Conservation (phyloP, 2,329 filamentous ascomycete species). For the Neurospora crassa region DNA sequence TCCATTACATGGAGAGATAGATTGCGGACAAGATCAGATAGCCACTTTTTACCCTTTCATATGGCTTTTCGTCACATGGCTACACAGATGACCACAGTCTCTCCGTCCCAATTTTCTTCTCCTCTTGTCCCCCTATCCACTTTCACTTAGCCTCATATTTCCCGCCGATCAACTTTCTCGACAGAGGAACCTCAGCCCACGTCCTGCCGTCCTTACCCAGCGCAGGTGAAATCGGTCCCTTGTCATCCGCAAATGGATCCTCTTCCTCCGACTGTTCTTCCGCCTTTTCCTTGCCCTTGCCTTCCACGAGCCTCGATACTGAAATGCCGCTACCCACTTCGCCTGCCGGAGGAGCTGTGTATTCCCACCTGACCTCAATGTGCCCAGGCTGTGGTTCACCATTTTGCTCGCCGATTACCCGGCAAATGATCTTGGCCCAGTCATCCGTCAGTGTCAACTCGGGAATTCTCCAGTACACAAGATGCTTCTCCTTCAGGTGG, state of each 20-base stretch:
- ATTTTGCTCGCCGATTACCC: conserved; percentile 64
- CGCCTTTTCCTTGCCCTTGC: conserved; percentile 43
- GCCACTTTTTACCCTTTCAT: background rate
- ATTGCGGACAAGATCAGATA: background rate
- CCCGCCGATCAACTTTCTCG: conserved; percentile 62
- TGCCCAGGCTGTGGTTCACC: conserved; percentile 62
- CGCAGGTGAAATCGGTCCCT: conserved; percentile 20
- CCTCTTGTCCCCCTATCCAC: background rate
- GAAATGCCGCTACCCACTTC: conserved; percentile 55
- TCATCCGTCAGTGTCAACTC: conserved; percentile 60
- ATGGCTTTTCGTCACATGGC: background rate
- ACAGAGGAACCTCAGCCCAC: conserved; percentile 60
- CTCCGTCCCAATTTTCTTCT: background rate
- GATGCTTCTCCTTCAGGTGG: conserved; percentile 64
- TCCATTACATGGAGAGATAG: conserved; percentile 6
- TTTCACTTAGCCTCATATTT: conserved; percentile 55
- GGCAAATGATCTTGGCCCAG: conserved; percentile 70
- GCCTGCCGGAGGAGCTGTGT: conserved; percentile 24
- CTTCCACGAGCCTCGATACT: conserved; percentile 44
- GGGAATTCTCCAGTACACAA: conserved; percentile 73
- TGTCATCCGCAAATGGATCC: conserved; percentile 62
- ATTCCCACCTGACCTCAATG: conserved; percentile 78
- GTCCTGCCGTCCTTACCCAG: conserved; percentile 17
- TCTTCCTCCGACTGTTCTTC: conserved; percentile 27
- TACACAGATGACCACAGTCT: background rate